Conservation (phyloP, 257 asterid species). For the Solanum appendiculatum region DNA sequence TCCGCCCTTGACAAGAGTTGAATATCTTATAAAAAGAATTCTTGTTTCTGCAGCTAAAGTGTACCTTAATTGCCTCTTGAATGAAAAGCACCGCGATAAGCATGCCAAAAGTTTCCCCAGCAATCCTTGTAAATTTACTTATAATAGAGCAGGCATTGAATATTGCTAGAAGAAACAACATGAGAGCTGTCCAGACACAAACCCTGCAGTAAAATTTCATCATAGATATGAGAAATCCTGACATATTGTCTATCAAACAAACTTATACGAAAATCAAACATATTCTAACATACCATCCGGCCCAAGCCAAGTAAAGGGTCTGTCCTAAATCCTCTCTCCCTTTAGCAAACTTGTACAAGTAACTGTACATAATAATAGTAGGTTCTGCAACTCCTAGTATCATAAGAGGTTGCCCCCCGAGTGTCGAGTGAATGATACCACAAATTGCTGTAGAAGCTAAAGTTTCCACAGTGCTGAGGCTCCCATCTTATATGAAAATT, state of each 20-base stretch:
- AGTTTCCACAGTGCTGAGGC: conserved; percentile 6
- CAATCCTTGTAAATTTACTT: conserved; percentile 3
- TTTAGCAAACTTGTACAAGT: conserved; percentile 5
- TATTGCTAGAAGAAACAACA: conserved; percentile 4
- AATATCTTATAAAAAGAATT: too few relatives aligned
- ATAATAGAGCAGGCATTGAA: conserved; percentile 2
- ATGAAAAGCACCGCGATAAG: conserved; percentile 2
- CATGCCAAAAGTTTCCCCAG: conserved; percentile 11
- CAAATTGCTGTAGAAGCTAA: conserved; percentile 10
- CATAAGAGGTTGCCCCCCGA: conserved; percentile 8
- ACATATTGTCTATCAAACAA: background rate
- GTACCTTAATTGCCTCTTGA: conserved; percentile 8
- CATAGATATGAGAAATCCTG: background rate
- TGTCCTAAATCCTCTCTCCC: conserved; percentile 3
- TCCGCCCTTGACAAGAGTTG: background rate
- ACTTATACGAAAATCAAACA: background rate
- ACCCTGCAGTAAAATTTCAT: conserved; percentile 1
- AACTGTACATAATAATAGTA: conserved; percentile 9
- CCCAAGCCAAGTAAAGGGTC: conserved; percentile 5
- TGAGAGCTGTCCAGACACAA: conserved; percentile 7
- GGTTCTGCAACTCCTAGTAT: conserved; percentile 13
- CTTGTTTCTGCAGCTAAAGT: background rate
- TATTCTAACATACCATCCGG: background rate
- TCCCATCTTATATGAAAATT: background rate
- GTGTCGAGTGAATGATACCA: conserved; percentile 4